phyloP scores from a whole-genome alignment of 1,284 basidiomycete species.

The Butyriboletus appendiculatus region DNA sequence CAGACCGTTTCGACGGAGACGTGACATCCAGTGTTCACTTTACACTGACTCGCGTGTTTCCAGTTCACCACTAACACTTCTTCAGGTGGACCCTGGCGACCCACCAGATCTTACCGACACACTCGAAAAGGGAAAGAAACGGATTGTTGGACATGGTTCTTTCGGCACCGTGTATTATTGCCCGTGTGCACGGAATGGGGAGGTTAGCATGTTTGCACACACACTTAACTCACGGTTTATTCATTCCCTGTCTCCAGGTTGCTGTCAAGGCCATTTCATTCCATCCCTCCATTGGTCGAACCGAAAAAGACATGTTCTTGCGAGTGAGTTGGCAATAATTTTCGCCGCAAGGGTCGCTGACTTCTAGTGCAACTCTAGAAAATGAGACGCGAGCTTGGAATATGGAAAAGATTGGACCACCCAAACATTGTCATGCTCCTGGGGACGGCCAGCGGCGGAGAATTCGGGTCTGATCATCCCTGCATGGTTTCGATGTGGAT shows the following conservation, averaged over 20 bases:
- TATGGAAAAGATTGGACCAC: slow-evolving; percentile 7
- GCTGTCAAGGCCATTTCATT: background rate
- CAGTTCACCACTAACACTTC: no score
- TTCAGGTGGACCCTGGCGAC: no score
- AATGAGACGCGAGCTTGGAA: slow-evolving; percentile 1
- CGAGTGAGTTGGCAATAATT: background rate
- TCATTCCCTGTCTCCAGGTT: background rate
- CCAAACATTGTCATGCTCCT: background rate
- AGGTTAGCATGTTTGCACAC: no score
- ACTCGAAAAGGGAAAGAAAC: background rate
- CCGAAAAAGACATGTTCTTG: background rate
- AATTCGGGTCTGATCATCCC: slow-evolving; percentile 2
- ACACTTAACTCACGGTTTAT: no score
- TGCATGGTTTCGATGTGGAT: slow-evolving; percentile 15
- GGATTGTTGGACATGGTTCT: background rate
- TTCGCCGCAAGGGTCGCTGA: no score
- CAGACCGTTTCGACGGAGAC: no score
- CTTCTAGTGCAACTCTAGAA: background rate
- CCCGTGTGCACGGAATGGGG: no score
- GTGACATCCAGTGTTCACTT: no score
- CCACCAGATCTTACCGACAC: background rate
- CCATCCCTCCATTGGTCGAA: no score
- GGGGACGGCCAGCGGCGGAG: background rate
- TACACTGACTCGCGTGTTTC: no score
- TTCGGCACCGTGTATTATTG: slow-evolving; percentile 1